Evolutionary conservation across 176 grass and related monocot species (phyloP), one percentile per base, ranked within the genome.

Genomic region (Puya raimondii): DNA sequence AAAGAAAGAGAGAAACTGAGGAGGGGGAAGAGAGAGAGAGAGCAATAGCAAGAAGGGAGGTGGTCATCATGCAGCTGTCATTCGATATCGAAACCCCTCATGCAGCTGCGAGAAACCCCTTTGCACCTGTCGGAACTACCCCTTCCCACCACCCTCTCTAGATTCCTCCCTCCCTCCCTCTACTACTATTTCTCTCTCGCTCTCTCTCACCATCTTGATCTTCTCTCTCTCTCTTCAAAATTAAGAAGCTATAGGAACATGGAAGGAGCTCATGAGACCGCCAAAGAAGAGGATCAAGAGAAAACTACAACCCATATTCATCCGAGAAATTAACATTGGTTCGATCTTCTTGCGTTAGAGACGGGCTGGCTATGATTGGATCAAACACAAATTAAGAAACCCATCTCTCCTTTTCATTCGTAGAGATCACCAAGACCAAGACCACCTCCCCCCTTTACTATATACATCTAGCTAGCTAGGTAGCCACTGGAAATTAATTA

Each of bases 21-120:
- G n/a, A n/a, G n/a, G n/a, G n/a, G n/a, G 13, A 58, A 59, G 54
- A 21, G 53, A 16, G 13, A 58, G 51, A 54, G 51, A 54, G n/a
- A 58, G 54, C 15, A 18, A 58, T 15, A 20, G 54, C 12, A 17
- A 12, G 12, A 58, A n/a, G 20, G 54, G 10, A 10, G 54, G 14
- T 33, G 29, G 2, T 33, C 29, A 33, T 21, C 20, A 59, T 59
- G 56, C 56, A 59, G 56, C 15, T 59, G 56, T 59, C 56, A 59
- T 59, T 59, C 56, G 56, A 59, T 59, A 59, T 21, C 56, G n/a
- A 59, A 59, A 59, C 56, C 56, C 13, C n/a, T 15, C 65, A 67
- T 68, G 54, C 64, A 58, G 49, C 33, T 42, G 33, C 74, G 29
- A 74, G 72, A 26, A 57, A 17, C 10, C 64, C 50, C 74, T 67